These are phyloP conservation scores for Letharia lupina DNA, from an alignment of 495 filamentous ascomycete species.

Conservation along the genomic window DNA sequence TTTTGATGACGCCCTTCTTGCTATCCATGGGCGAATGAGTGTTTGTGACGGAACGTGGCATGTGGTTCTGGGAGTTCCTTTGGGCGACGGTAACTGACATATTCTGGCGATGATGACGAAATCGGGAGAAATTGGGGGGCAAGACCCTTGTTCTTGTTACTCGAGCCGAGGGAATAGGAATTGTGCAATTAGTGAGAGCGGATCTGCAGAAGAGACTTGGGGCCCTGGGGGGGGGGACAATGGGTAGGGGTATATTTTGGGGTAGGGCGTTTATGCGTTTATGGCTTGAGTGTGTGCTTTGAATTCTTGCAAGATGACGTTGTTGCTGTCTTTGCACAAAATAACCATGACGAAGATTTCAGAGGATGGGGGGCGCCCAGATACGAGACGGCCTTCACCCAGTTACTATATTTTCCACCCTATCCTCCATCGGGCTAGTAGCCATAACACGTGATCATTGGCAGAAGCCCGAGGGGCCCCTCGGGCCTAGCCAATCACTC, in stretches of 20 bases:
- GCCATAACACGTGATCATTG: no score
- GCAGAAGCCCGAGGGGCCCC: no score
- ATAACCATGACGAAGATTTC: background rate
- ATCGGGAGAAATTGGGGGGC: background rate
- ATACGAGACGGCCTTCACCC: no score
- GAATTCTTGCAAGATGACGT: background rate
- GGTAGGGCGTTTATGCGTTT: background rate
- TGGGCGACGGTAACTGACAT: slow-evolving; percentile 21
- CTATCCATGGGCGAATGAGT: slow-evolving; percentile 41
- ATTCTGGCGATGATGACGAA: slow-evolving; percentile 23
- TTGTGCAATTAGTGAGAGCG: background rate
- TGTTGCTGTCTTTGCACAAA: background rate
- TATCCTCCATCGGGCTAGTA: no score
- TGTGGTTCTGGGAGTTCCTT: slow-evolving; percentile 16
- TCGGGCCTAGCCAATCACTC: no score
- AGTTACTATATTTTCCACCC: no score
- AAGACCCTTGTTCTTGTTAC: background rate
- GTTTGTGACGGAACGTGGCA: slow-evolving; percentile 14
- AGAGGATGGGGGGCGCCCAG: background rate
- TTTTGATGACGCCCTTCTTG: slow-evolving; percentile 40
- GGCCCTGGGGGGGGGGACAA: no score
- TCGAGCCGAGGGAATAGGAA: background rate
- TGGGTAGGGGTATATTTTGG: background rate
- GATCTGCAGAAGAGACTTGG: background rate
- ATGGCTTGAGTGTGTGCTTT: background rate